Evolutionary conservation across 257 asterid genomes (phyloP), one percentile per base, ranked within the genome.

Genomic region (Gentiana dahurica): DNA sequence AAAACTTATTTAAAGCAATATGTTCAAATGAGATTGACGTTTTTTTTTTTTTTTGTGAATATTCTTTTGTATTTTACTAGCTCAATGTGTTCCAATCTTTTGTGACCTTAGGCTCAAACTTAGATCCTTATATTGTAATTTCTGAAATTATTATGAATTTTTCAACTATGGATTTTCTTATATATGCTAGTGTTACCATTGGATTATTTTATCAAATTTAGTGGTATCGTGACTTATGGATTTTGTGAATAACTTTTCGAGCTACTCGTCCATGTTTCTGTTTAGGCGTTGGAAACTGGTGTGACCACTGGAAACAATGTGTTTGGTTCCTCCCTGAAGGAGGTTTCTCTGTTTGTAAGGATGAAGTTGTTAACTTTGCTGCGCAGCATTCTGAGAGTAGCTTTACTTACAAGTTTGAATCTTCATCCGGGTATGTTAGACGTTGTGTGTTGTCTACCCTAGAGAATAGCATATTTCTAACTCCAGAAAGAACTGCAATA

Each of bases 301-400:
- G 98, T 71, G 95, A 91, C 81, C 98, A 91, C 53, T 91, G 98
- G 98, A 91, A 87, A 66, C 98, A 91, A 62, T 77, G 86, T 70
- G 85, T 87, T 65, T 91, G 95, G 98, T 73, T 85, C 59, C 69
- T 80, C 65, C 88, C 89, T 33, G 71, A 65, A 41, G 60, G 75
- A 53, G 92, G 89, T 54, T 66, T 81, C 55, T 58, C 78, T 4
- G 84, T 91, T 51, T 51, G 41, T 56, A 85, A 70, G 79, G 85
- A 79, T 63, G 78, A 83, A 62, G 74, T 73, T 45, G 79, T 91
- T 74, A 68, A 41, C 62, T 55, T 91, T 55, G 69, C 65, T 46
- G 95, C 96, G 57, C 47, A 56, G 55, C 98, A 87, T 68, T 71
- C 71, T 53, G 92, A 81, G 67, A 81, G 74, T 33, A 78, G 81